Evolutionary conservation across 352 stramenopile genomes (phyloP), one percentile per base, ranked within the genome.

Genomic region (Plasmopara viticola): DNA sequence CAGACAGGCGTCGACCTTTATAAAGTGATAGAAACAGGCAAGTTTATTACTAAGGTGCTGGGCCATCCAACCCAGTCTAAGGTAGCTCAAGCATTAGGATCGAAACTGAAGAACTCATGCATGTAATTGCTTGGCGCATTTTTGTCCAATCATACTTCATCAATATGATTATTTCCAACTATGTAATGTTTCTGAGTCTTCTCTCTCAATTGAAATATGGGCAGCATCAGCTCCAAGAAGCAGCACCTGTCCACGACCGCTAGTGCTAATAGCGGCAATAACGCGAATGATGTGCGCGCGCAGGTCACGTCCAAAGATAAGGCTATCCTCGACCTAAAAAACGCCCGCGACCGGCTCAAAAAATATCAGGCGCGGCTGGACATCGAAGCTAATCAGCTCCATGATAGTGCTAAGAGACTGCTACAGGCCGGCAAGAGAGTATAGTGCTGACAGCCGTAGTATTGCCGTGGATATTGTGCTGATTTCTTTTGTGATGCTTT

Each of bases 1-100:
- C 59, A 74, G n/a, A 98, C 95, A 9, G 95, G 94, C 38, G 86
- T 98, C 14, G 83, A 98, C 67, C 56, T 98, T n/a, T 40, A 86
- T 17, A 90, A 93, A 68, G 66, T 98, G n/a, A 84, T 96, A 17
- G 73, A 88, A 41, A 87, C 83, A 15, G 87, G 92, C 13, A 68
- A 86, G 2, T 97, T 93, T 59, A 98, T 98, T 50, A 90, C 73
- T 20, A 72, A 70, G 14, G 51, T 95, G 28, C 64, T 98, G 7
- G 78, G 78, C 6, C 73, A 73, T 14, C 40, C 63, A 5, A 95
- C 73, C n/a, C 84, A 77, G 62, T 96, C 87, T n/a, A 96, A 96
- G 58, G 88, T 91, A 17, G 86, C 81, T 31, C 67, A 64, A 18
- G 91, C 87, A 8, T 66, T 95, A 17, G 74, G 40, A 9, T 28